Evolutionary conservation across 176 grass and related monocot genomes (phyloP).

Genomic region (Tillandsia fasciculata): DNA sequence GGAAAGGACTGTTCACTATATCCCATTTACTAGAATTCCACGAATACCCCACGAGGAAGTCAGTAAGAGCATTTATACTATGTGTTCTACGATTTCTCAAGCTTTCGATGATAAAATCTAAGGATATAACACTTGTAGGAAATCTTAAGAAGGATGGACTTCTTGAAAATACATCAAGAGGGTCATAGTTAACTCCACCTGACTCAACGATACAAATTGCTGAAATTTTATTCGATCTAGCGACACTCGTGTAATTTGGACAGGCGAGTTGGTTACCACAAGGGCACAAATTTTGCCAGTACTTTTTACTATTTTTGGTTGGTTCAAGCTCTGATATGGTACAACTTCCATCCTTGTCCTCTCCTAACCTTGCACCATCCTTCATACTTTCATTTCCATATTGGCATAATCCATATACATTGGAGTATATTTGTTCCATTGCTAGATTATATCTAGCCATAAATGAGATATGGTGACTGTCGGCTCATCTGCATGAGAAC

Average conservation of each 20-base stretch:
- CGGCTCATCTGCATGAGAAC: too few species aligned
- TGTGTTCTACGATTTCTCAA: not conserved
- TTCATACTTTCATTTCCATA: not conserved
- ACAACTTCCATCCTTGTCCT: not conserved
- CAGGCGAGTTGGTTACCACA: not conserved
- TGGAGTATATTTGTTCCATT: not conserved
- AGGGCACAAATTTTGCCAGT: not conserved
- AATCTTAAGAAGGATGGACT: not conserved
- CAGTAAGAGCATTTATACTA: not conserved
- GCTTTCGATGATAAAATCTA: not conserved
- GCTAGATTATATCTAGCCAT: not conserved
- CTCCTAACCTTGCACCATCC: not conserved
- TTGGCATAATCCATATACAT: not conserved
- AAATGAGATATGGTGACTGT: too few species aligned
- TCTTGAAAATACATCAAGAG: not conserved
- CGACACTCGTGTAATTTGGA: not conserved
- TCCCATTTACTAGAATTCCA: not conserved
- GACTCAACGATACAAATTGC: not conserved
- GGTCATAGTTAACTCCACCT: not conserved
- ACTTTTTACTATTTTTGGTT: not conserved
- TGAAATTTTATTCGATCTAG: not conserved
- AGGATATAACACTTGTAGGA: not conserved
- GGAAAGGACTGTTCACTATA: conserved; percentile 8
- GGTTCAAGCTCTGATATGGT: not conserved
- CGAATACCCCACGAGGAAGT: not conserved